A percentile compares a stretch with the other conserved stretches of the same genome.
phyloP scores from a whole-genome alignment of 2,329 filamentous ascomycete genomes.

The Pseudopithomyces maydicus region DNA sequence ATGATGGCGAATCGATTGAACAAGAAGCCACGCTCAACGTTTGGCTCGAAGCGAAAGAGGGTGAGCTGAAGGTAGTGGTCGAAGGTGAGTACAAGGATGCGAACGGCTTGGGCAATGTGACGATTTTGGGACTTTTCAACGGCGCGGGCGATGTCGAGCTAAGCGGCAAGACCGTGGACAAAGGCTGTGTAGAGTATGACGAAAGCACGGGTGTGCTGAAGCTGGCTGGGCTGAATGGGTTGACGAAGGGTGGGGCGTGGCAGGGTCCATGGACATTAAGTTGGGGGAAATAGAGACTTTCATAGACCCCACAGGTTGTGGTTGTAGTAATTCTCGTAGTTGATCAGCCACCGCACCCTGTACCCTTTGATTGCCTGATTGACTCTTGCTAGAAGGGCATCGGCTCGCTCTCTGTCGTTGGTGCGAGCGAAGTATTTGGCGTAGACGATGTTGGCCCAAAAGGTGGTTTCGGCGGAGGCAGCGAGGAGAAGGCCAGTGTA shows the following conservation, averaged over 20 bases:
- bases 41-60: slow-evolving; percentile 51
- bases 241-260: slow-evolving; percentile 64
- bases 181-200: slow-evolving; percentile 56
- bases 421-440: slow-evolving; percentile 30
- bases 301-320: slow-evolving; percentile 26
- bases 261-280: slow-evolving; percentile 60
- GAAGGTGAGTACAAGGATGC: slow-evolving; percentile 60
- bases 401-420: slow-evolving; percentile 20
- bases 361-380: slow-evolving; percentile 15
- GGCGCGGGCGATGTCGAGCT: slow-evolving; percentile 49
- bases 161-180: slow-evolving; percentile 54
- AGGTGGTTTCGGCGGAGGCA: slow-evolving; percentile 29
- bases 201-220: slow-evolving; percentile 54
- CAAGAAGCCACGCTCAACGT: slow-evolving; percentile 63
- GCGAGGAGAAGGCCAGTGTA: slow-evolving; percentile 28
- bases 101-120: slow-evolving; percentile 66
- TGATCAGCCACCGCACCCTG: slow-evolving; percentile 21
- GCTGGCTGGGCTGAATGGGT: slow-evolving; percentile 55
- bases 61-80: slow-evolving; percentile 54
- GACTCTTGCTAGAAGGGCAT: slow-evolving; percentile 16
- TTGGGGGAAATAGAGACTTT: slow-evolving; percentile 47
- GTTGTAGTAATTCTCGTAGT: slow-evolving; percentile 25
- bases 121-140: slow-evolving; percentile 62
- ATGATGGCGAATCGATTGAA: slow-evolving; percentile 72
- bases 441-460: slow-evolving; percentile 33